These are phyloP conservation scores for Pisolithus tinctorius DNA, from an alignment of 768 basidiomycete species.

Conservation along the genomic window DNA sequence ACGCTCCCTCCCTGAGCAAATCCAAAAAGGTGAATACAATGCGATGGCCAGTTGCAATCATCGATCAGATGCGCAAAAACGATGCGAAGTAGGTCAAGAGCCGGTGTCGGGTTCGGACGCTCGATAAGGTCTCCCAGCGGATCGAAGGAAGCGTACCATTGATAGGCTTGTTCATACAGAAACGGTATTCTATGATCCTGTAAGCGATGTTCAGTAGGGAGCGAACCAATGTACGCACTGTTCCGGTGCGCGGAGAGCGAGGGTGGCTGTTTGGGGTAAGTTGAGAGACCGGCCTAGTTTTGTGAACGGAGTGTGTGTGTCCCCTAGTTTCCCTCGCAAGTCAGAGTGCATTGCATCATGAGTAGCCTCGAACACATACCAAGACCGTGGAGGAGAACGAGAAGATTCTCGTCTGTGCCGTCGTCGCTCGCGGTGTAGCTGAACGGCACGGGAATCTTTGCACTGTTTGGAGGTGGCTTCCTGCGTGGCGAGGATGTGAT, in stretches of 20 bases:
- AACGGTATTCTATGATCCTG: conserved; percentile 56
- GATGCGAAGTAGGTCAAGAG: conserved; percentile 48
- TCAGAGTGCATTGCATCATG: not conserved
- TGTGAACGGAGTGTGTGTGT: conserved; percentile 71
- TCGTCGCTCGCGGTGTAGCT: conserved; percentile 70
- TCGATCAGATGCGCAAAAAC: conserved; percentile 50
- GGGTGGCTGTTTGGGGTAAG: conserved; percentile 84
- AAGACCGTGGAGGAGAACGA: conserved; percentile 81
- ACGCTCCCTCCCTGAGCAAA: conserved; percentile 85
- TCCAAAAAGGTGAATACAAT: conserved; percentile 79
- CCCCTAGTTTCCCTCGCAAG: conserved; percentile 44
- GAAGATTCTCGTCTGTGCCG: conserved; percentile 79
- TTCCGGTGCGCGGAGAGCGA: conserved; percentile 76
- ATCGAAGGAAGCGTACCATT: conserved; percentile 86
- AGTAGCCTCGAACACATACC: conserved; percentile 40
- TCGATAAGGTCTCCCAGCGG: conserved; percentile 64
- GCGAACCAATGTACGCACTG: conserved; percentile 40
- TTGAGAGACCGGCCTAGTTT: conserved; percentile 66
- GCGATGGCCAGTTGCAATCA: conserved; percentile 58
- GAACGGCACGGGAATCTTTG: conserved; percentile 49
- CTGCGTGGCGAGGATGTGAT: conserved; percentile 20
- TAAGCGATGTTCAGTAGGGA: conserved; percentile 5
- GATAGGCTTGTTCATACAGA: conserved; percentile 70
- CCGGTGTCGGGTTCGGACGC: conserved; percentile 66
- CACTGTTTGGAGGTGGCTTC: conserved; percentile 44